Base-by-base conservation (phyloP, 441 rosid genomes). In the Hypseocharis bilobata region DNA sequence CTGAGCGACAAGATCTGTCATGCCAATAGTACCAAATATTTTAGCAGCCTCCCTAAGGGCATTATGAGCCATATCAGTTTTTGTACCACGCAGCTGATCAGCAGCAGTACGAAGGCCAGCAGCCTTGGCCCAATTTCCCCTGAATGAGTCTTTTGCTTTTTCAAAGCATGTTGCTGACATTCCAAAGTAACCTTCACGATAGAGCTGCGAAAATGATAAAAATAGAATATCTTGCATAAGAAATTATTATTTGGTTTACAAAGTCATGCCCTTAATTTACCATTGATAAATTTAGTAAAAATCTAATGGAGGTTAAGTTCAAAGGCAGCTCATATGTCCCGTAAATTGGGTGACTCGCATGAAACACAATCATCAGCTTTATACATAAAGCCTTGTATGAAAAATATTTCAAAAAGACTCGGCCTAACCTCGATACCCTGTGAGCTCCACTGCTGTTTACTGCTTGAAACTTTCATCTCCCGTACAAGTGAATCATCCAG, bases 141-240 rank as follows among this genome's bases (percentile, higher is more conserved):
- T 80, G 22, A 69, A 66, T 3, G 8, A 36, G 54, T 80, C 83
- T 5, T 77, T 69, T 17, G 88, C 86, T 74, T 65, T 77, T 72
- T 77, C 77, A 32, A 85, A 85, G 64, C 88, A 85, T 65, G 73
- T 67, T 55, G 77, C 68, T 38, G 85, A 83, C 86, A 72, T 80
- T 62, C 73, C 78, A 76, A 74, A 83, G 60, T 74, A 82, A 42
- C 64, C 47, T 72, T 77, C 79, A 14, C 38, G 66, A 42, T 80
- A 69, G 23, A 83, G 82, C 86, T 85, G 82, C 62, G 22, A 52
- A 52, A 10, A 71, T 17, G 56, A 28, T 19, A 45, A n/a, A n/a
- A 54, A 66, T 14, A 23, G 10, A 45, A 66, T n/a, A 52, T 52
- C 23, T 8, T 22, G n/a, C 0, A 16, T 52, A 22, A 23, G 58